phyloP scores from a whole-genome alignment of 2,329 filamentous ascomycete species.

The Sporothrix protearum region DNA sequence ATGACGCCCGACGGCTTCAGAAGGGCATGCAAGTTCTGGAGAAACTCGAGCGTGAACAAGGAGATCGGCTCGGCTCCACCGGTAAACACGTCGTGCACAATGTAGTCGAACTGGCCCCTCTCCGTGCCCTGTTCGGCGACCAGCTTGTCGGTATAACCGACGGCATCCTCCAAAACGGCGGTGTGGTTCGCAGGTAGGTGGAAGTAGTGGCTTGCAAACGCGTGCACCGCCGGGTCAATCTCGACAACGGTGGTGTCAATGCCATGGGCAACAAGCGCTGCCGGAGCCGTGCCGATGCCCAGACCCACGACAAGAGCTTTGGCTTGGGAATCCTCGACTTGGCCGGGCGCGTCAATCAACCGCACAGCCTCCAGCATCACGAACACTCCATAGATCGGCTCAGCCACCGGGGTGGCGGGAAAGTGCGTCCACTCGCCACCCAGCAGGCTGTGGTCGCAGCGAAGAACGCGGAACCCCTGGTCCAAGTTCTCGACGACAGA shows the following conservation, averaged over 20 bases:
- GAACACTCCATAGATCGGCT: constrained; percentile 95
- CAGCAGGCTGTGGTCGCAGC: constrained; percentile 90
- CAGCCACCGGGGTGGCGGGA: constrained; percentile 57
- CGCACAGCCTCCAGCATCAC: constrained; percentile 90
- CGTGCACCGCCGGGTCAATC: constrained; percentile 84
- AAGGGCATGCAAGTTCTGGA: constrained; percentile 65
- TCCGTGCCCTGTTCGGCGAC: constrained; percentile 30
- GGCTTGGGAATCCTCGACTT: background rate
- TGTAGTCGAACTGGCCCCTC: constrained; percentile 70
- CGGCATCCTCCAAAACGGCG: constrained; percentile 77
- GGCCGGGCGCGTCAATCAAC: constrained; percentile 60
- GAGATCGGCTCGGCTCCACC: constrained; percentile 86
- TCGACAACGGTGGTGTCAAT: constrained; percentile 93
- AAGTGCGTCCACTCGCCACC: constrained; percentile 81
- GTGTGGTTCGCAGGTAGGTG: constrained; percentile 71
- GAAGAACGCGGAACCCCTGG: constrained; percentile 72
- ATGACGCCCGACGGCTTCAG: constrained; percentile 77
- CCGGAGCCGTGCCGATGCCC: constrained; percentile 86
- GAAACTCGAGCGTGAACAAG: constrained; percentile 83
- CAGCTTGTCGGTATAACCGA: constrained; percentile 58
- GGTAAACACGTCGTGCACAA: constrained; percentile 96
- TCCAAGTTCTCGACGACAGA: constrained; percentile 77
- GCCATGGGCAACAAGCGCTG: constrained; percentile 79
- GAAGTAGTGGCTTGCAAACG: constrained; percentile 81
- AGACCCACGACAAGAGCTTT: constrained; percentile 52